A percentile compares a stretch with the other conserved stretches of the same genome.
Evolutionary conservation across 2,329 filamentous ascomycete genomes (phyloP).

Genomic region (Thielaviopsis punctulata): DNA sequence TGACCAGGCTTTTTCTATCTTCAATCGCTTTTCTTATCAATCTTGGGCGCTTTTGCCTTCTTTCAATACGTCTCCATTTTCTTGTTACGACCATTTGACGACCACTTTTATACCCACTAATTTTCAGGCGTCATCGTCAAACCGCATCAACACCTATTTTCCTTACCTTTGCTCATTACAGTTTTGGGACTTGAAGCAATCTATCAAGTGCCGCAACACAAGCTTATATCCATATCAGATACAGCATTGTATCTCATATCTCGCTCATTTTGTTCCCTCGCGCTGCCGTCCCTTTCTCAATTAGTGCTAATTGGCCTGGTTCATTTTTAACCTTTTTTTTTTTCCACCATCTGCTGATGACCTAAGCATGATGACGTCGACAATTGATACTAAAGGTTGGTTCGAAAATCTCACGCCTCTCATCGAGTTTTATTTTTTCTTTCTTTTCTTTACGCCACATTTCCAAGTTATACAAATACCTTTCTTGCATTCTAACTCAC

Average conservation of each 20-base stretch:
- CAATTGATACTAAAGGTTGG: constrained; percentile 4
- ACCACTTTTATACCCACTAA: not conserved
- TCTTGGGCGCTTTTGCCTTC: not conserved
- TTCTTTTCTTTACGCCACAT: not conserved
- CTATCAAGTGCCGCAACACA: not conserved
- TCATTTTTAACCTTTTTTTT: not conserved
- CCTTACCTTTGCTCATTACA: not conserved
- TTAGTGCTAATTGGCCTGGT: not conserved
- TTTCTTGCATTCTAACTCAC: not conserved
- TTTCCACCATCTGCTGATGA: constrained; percentile 1
- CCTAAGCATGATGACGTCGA: constrained; percentile 8
- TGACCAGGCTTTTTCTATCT: not conserved
- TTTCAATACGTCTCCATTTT: not conserved
- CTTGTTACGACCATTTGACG: not conserved
- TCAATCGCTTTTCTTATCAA: not conserved
- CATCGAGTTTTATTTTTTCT: not conserved
- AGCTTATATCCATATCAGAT: not conserved
- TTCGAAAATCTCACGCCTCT: not conserved
- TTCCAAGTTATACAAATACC: not conserved
- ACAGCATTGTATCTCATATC: not conserved
- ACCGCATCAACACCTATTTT: not conserved
- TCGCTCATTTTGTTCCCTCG: not conserved
- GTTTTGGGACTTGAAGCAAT: not conserved
- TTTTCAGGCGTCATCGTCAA: not conserved
- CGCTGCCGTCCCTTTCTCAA: not conserved